Conservation (phyloP, 2,329 filamentous ascomycete genomes). For the Phaeophleospora eucalypticola region DNA sequence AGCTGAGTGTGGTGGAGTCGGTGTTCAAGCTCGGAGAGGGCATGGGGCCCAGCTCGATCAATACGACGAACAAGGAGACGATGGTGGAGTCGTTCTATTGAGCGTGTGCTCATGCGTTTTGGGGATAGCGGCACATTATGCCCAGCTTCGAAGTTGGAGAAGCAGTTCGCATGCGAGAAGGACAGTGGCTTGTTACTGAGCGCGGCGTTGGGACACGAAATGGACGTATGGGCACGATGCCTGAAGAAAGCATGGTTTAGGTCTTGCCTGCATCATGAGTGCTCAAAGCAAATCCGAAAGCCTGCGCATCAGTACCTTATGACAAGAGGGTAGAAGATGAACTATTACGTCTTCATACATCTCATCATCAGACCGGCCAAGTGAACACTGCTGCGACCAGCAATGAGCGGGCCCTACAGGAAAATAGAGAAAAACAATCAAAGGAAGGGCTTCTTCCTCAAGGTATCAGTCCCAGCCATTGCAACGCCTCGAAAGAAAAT, state of each 20-base stretch:
- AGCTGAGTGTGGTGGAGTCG: conserved; percentile 91
- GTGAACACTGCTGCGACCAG: too few relatives aligned
- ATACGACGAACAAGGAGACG: conserved; percentile 86
- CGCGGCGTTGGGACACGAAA: conserved; percentile 14
- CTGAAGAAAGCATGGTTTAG: too few relatives aligned
- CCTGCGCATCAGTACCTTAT: too few relatives aligned
- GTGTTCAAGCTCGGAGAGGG: conserved; percentile 89
- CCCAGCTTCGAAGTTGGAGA: conserved; percentile 1
- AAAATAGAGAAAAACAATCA: background rate
- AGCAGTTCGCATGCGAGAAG: background rate
- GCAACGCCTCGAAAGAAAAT: background rate
- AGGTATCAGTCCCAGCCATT: background rate
- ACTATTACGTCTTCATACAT: background rate
- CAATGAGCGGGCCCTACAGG: too few relatives aligned
- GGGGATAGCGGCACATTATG: background rate
- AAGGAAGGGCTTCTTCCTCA: background rate
- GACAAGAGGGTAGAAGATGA: background rate
- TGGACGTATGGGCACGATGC: background rate
- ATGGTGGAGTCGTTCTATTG: conserved; percentile 99
- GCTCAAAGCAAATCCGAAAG: too few relatives aligned
- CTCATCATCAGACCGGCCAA: background rate
- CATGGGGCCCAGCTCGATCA: conserved; percentile 70
- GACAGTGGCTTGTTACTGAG: conserved; percentile 3
- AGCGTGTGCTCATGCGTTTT: background rate
- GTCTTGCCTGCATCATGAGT: too few relatives aligned